Evolutionary conservation across 768 basidiomycete genomes (phyloP).

Genomic region (Leccinum subgranulosum): DNA sequence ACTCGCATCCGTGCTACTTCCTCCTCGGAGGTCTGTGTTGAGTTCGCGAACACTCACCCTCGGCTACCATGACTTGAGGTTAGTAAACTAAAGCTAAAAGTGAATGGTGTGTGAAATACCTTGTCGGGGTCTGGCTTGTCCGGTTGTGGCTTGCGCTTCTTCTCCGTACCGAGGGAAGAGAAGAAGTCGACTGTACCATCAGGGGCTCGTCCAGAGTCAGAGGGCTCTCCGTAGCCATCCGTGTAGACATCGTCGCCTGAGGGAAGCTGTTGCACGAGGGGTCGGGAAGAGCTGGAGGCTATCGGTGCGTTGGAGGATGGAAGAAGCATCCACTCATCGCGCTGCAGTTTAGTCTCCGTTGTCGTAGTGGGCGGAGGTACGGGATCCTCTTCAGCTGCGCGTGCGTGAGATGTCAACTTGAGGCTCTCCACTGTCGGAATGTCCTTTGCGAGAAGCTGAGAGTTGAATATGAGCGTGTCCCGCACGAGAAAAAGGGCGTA

Average conservation of each 20-base stretch:
- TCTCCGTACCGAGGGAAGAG: conserved; percentile 78
- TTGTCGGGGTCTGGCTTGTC: conserved; percentile 70
- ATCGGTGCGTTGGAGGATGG: conserved; percentile 27
- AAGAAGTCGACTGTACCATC: conserved; percentile 83
- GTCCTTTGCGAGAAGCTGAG: conserved; percentile 60
- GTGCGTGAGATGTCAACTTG: conserved; percentile 60
- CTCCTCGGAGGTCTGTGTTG: conserved; percentile 54
- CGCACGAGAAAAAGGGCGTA: conserved; percentile 5
- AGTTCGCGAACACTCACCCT: conserved; percentile 61
- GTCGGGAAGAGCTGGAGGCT: conserved; percentile 32
- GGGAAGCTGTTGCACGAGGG: conserved; percentile 27
- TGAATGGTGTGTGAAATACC: conserved; percentile 35
- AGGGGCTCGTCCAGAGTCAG: conserved; percentile 42
- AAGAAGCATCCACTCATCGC: conserved; percentile 92
- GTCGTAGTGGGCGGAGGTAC: conserved; percentile 43
- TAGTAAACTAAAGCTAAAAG: conserved; percentile 2
- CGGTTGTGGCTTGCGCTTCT: conserved; percentile 58
- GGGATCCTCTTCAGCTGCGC: conserved; percentile 41
- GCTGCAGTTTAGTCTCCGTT: conserved; percentile 51
- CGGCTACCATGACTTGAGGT: conserved; percentile 38
- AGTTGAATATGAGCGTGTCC: conserved; percentile 5
- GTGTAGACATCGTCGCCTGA: conserved; percentile 50
- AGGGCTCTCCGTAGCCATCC: conserved; percentile 61
- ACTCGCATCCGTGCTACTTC: conserved; percentile 38
- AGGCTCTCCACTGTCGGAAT: conserved; percentile 78